These are phyloP conservation scores for Lolium perenne DNA, from an alignment of 176 grass and related monocot genomes.

Conservation along the genomic window DNA sequence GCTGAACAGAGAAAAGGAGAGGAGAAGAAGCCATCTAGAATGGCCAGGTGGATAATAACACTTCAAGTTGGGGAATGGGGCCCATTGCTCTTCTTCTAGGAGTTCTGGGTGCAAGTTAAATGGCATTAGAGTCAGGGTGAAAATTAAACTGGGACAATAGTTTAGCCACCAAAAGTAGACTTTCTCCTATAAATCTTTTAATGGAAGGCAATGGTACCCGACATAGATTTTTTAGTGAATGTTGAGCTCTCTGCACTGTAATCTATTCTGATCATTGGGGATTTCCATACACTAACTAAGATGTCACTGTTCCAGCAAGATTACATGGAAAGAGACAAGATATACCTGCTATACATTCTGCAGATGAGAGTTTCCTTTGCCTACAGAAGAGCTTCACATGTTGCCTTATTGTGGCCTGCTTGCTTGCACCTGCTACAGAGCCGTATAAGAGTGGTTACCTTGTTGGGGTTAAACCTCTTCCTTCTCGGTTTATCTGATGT, in stretches of 20 bases:
- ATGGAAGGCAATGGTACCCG: not conserved
- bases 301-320: not conserved
- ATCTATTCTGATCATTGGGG: not conserved
- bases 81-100: not conserved
- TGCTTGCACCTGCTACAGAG: constrained; percentile 96
- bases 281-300: constrained; percentile 22
- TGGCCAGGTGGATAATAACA: not conserved
- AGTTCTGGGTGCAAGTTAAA: not conserved
- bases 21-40: not conserved
- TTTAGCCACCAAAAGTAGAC: not conserved
- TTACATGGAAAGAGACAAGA: not conserved
- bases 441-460: constrained; percentile 60
- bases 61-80: not conserved
- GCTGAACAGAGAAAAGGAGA: not conserved
- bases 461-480: constrained; percentile 85
- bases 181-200: not conserved
- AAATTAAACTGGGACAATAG: not conserved
- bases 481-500: constrained; percentile 84
- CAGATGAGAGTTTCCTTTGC: constrained; percentile 22
- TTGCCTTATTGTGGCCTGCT: constrained; percentile 90
- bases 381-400: constrained; percentile 83
- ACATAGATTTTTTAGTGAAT: constrained; percentile 11
- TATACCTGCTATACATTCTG: constrained; percentile 40
- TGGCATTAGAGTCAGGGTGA: not conserved
- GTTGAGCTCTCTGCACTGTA: not conserved